Evolutionary conservation across 1,284 basidiomycete species (phyloP).

Genomic region (Sporisorium sorghi): DNA sequence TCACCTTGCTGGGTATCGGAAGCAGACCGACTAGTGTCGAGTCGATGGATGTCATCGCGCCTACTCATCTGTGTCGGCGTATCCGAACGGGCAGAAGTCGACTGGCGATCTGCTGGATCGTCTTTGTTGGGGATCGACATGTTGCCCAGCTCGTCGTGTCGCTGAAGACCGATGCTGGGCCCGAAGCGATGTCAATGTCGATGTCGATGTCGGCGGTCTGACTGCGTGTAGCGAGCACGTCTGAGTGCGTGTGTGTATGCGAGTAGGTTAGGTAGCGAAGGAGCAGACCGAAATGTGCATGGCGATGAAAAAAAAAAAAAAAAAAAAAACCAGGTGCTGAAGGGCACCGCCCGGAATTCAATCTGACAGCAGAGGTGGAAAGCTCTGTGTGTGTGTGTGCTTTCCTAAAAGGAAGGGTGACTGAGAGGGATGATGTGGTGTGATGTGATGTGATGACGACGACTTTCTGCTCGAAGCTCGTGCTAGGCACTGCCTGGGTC

Average conservation of each 20-base stretch:
- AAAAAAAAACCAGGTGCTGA: not conserved
- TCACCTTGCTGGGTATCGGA: slow-evolving; percentile 12
- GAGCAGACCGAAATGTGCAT: slow-evolving; percentile 10
- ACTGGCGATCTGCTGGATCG: slow-evolving; percentile 13
- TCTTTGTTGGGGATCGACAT: slow-evolving; percentile 27
- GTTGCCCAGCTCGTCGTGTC: slow-evolving; percentile 14
- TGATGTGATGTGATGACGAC: not conserved
- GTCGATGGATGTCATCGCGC: not conserved
- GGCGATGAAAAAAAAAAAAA: too few species aligned
- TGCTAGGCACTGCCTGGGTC: not conserved
- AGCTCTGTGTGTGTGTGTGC: not conserved
- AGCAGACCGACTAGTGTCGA: not conserved
- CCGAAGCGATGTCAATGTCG: not conserved
- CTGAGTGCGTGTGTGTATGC: slow-evolving; percentile 3
- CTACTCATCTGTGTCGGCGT: slow-evolving; percentile 6
- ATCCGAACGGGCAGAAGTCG: slow-evolving; percentile 3
- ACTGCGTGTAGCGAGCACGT: not conserved
- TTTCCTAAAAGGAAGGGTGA: not conserved
- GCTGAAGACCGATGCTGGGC: slow-evolving; percentile 9
- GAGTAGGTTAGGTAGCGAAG: slow-evolving; percentile 3
- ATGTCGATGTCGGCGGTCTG: slow-evolving; percentile 7
- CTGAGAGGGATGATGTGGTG: not conserved
- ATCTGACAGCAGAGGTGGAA: not conserved
- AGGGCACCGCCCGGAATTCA: not conserved
- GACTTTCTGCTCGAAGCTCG: not conserved